Percentiles rank a stretch among this genome's conserved stretches.
Conservation (phyloP, 1,139 yeast species). For the Blastobotrys persicus region DNA sequence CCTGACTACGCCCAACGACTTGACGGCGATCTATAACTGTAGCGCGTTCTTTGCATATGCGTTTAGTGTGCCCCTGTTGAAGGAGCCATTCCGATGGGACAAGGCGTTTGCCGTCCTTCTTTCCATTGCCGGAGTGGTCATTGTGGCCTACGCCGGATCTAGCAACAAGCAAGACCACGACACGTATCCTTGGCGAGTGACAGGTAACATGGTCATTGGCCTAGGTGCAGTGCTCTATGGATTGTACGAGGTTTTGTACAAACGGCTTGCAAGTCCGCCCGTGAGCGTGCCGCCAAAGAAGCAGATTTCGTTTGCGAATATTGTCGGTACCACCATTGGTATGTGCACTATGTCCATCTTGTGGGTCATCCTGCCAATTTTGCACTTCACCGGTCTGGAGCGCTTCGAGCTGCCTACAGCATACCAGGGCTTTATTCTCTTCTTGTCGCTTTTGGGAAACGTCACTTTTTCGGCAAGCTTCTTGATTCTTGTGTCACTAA, state of each 20-base stretch:
- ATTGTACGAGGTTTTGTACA: slow-evolving; percentile 79
- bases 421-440: slow-evolving; percentile 42
- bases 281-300: slow-evolving; percentile 52
- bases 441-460: slow-evolving; percentile 55
- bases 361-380: slow-evolving; percentile 49
- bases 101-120: slow-evolving; percentile 68
- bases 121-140: slow-evolving; percentile 71
- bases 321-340: slow-evolving; percentile 59
- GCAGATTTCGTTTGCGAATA: slow-evolving; percentile 58
- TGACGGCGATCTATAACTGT: slow-evolving; percentile 87
- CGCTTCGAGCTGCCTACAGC: slow-evolving; percentile 54
- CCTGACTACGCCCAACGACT: slow-evolving; percentile 78
- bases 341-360: slow-evolving; percentile 52
- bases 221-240: slow-evolving; percentile 84
- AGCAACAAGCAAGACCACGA: slow-evolving; percentile 25
- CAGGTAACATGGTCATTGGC: slow-evolving; percentile 71
- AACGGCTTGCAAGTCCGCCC: slow-evolving; percentile 74
- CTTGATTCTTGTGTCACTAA: slow-evolving; percentile 74
- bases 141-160: slow-evolving; percentile 72
- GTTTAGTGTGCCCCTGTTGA: slow-evolving; percentile 71
- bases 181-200: slow-evolving; percentile 56
- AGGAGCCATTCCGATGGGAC: slow-evolving; percentile 61
- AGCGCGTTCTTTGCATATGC: slow-evolving; percentile 86
- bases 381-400: slow-evolving; percentile 57
- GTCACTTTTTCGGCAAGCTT: slow-evolving; percentile 70